These are phyloP conservation scores for Fusarium buharicum DNA, from an alignment of 2,329 filamentous ascomycete genomes.

Conservation along the genomic window DNA sequence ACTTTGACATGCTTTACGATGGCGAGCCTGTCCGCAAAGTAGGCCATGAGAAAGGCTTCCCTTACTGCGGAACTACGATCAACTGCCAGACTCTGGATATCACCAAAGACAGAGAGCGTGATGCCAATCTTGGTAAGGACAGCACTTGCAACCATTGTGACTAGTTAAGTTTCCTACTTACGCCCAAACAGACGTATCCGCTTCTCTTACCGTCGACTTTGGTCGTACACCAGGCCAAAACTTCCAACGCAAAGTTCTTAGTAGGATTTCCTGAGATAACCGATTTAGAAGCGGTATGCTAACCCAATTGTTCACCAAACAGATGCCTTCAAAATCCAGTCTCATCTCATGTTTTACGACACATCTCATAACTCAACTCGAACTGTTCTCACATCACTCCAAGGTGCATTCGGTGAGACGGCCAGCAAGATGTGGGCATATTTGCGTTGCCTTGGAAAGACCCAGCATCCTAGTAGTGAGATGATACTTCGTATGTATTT, in stretches of 20 bases:
- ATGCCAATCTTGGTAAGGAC: conserved; percentile 61
- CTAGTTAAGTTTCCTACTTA: background rate
- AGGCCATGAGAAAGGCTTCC: conserved; percentile 65
- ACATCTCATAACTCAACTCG: conserved; percentile 76
- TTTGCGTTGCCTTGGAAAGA: conserved; percentile 64
- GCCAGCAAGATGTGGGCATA: conserved; percentile 79
- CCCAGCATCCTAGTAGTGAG: conserved; percentile 64
- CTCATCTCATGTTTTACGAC: conserved; percentile 85
- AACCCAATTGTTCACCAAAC: background rate
- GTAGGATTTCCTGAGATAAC: conserved; percentile 52
- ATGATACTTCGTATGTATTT: conserved; percentile 71
- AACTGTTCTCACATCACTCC: conserved; percentile 79
- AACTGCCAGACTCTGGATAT: conserved; percentile 80
- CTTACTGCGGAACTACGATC: conserved; percentile 87
- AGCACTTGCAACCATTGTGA: background rate
- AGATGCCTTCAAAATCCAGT: conserved; percentile 83
- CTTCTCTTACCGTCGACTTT: conserved; percentile 83
- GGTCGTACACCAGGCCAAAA: conserved; percentile 76
- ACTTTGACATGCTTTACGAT: conserved; percentile 75
- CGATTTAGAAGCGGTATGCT: background rate
- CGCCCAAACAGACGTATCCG: conserved; percentile 58
- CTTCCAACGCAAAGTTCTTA: conserved; percentile 83
- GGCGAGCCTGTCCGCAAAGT: conserved; percentile 63
- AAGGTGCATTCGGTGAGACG: conserved; percentile 78
- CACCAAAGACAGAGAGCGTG: conserved; percentile 70